Conservation (phyloP, 2,329 filamentous ascomycete species). For the Curvularia lunata region DNA sequence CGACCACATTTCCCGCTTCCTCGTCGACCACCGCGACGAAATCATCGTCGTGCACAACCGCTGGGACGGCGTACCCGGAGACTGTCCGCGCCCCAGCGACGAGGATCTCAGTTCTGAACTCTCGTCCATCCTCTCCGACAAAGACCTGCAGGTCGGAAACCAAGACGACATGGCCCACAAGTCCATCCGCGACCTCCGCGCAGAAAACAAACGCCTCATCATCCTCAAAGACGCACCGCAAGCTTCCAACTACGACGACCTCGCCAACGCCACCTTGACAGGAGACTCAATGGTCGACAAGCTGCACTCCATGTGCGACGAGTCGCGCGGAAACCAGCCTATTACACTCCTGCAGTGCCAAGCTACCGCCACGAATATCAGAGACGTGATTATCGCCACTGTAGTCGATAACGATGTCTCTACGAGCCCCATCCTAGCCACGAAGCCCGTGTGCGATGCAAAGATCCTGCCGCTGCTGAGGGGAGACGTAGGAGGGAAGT, state of each 20-base stretch:
- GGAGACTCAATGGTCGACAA: constrained; percentile 40
- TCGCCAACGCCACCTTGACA: constrained; percentile 39
- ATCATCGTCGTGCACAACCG: constrained; percentile 59
- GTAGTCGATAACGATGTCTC: constrained; percentile 54
- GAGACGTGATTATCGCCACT: constrained; percentile 55
- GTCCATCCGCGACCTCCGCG: constrained; percentile 35
- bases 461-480: constrained; percentile 58
- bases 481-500: constrained; percentile 49
- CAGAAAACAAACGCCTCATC: constrained; percentile 36
- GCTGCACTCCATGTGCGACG: constrained; percentile 27
- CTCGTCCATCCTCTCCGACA: constrained; percentile 37
- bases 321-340: constrained; percentile 25
- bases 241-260: constrained; percentile 45
- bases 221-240: constrained; percentile 33
- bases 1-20: constrained; percentile 51
- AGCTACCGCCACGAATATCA: constrained; percentile 59
- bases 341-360: constrained; percentile 54
- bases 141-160: constrained; percentile 28
- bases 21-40: constrained; percentile 52
- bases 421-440: constrained; percentile 56
- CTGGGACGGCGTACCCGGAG: constrained; percentile 58
- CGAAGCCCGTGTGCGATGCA: constrained; percentile 58
- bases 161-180: constrained; percentile 38
- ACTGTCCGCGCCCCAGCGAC: constrained; percentile 53
- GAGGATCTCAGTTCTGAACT: constrained; percentile 50